phyloP scores from a whole-genome alignment of 106 monocot species.

The Phalaenopsis aphrodite region DNA sequence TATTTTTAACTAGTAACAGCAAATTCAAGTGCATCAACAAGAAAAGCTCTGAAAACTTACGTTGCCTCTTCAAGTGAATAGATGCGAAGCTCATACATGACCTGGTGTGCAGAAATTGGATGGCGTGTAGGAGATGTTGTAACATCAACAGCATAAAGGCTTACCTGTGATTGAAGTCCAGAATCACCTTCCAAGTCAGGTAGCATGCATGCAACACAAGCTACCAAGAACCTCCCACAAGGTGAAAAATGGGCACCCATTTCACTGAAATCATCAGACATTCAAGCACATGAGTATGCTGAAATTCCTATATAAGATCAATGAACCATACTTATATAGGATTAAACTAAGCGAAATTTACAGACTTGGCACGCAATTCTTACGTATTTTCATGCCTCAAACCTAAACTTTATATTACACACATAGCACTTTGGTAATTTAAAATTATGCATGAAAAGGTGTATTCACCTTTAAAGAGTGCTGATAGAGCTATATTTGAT shows the following conservation, averaged over 20 bases:
- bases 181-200: conserved; percentile 72
- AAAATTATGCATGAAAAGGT: too few species aligned
- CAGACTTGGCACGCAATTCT: too few species aligned
- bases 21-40: neutral
- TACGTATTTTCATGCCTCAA: too few species aligned
- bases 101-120: conserved; percentile 67
- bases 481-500: too few species aligned
- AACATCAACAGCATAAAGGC: conserved; percentile 44
- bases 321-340: neutral
- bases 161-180: conserved; percentile 51
- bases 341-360: neutral
- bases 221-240: conserved; percentile 91
- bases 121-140: conserved; percentile 85
- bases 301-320: neutral
- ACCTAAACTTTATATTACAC: too few species aligned
- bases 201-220: conserved; percentile 91
- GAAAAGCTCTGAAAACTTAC: conserved; percentile 28
- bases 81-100: conserved; percentile 93
- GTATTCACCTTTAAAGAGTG: too few species aligned
- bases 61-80: conserved; percentile 93
- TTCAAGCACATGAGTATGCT: neutral
- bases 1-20: neutral
- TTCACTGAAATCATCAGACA: conserved; percentile 53
- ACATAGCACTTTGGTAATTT: too few species aligned
- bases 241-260: conserved; percentile 99